Base-by-base conservation (phyloP, 2,329 filamentous ascomycete species). In the Colletotrichum sp. region DNA sequence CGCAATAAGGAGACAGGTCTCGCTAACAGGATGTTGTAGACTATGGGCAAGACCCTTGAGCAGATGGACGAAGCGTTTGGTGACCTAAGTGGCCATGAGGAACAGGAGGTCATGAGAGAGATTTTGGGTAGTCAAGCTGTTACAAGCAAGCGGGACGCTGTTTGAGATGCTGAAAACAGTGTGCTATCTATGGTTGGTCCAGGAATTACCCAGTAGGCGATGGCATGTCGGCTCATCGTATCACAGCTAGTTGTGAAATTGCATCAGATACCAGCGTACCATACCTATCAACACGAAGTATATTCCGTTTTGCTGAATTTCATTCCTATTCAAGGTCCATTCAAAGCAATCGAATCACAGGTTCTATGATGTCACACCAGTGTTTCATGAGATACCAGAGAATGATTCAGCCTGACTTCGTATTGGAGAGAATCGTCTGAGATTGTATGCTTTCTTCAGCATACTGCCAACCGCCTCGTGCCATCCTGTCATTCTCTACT, bases 21-120 rank as follows among this genome's bases (percentile, higher is more conserved):
- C 10, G n/a, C 43, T 52, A 1, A 52, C 43, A 13, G 1, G n/a
- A 52, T 13, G 10, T 52, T 10, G n/a, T 24, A 93, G 80, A 93
- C 91, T 0, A 87, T 86, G 65, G 90, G 90, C n/a, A 85, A 83
- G 78, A 90, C 86, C 1, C 83, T 92, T 1, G 90, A 92, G 79
- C 88, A 91, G 67, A 92, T 92, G 89, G 90, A 91, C 75, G 78
- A 79, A 0, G 82, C 87, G 0, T 74, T 74, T 3, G 64, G 57
- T 32, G 71, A 74, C 26, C 64, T 34, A 0, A 43, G 43, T n/a
- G 71, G 59, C 10, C 67, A 71, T 26, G 71, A 74, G 43, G 71
- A 74, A 48, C 68, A 69, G 30, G 71, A 73, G 2, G 63, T 73
- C 12, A 69, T 73, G 39, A 63, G 55, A 43, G 55, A 73, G 57